Conservation (phyloP, 2,329 filamentous ascomycete species). For the Aaosphaeria arxii region DNA sequence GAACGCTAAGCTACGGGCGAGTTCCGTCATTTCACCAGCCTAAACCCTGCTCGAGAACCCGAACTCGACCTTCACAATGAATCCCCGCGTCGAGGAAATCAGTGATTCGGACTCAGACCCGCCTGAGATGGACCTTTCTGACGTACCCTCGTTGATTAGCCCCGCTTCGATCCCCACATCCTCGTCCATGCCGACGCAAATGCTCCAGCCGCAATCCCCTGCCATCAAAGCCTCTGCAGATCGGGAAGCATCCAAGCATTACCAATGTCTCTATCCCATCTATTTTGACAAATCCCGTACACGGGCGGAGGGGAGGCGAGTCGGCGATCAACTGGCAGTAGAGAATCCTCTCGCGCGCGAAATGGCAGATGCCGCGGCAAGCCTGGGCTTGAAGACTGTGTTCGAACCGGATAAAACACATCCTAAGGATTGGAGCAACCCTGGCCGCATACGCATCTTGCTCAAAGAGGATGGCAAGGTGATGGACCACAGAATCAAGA, state of each 20-base stretch:
- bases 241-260: conserved; percentile 65
- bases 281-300: conserved; percentile 83
- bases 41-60: too few relatives aligned
- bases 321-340: conserved; percentile 69
- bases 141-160: conserved; percentile 63
- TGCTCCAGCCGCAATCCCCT: conserved; percentile 35
- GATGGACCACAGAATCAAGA: conserved; percentile 56
- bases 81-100: conserved; percentile 89
- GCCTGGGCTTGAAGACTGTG: conserved; percentile 67
- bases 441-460: conserved; percentile 79
- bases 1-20: too few relatives aligned
- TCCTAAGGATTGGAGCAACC: conserved; percentile 97
- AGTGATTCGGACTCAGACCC: conserved; percentile 71
- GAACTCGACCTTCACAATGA: conserved; percentile 18
- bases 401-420: conserved; percentile 91
- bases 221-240: conserved; percentile 41
- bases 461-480: conserved; percentile 61
- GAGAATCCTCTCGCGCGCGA: conserved; percentile 82
- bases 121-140: conserved; percentile 73
- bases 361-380: conserved; percentile 73
- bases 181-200: conserved; percentile 23
- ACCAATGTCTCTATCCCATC: conserved; percentile 87
- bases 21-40: too few relatives aligned
- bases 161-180: conserved; percentile 32
- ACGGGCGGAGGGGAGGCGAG: conserved; percentile 77